Evolutionary conservation across 495 filamentous ascomycete genomes (phyloP).

Genomic region (Xylaria nigripes): DNA sequence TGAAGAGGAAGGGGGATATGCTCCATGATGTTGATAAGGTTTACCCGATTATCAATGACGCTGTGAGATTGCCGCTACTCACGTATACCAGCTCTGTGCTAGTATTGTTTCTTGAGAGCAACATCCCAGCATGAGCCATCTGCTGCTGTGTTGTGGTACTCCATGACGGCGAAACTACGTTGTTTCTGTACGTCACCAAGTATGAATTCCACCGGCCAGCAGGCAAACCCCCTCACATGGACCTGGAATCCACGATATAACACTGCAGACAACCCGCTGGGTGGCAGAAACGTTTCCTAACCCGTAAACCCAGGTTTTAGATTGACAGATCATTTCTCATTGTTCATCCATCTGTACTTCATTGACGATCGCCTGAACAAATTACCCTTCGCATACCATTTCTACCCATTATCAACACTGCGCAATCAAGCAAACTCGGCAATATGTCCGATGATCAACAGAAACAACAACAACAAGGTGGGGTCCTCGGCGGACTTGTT

Average conservation of each 20-base stretch:
- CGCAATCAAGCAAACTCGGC: neutral
- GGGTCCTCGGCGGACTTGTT: constrained; percentile 30
- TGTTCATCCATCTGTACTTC: neutral
- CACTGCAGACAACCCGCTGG: neutral
- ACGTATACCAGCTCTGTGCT: neutral
- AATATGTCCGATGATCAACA: constrained; percentile 3
- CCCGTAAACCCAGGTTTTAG: neutral
- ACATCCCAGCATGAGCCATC: constrained; percentile 4
- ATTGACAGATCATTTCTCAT: no score
- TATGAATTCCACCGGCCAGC: neutral
- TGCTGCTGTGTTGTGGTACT: neutral
- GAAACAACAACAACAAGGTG: constrained; percentile 14
- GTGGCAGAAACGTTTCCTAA: no score
- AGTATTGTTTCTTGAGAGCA: constrained; percentile 1
- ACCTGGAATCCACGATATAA: neutral
- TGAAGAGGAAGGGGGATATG: neutral
- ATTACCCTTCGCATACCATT: neutral
- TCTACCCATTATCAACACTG: neutral
- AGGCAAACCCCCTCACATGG: neutral
- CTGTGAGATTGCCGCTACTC: neutral
- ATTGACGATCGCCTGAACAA: neutral
- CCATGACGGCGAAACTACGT: constrained; percentile 8
- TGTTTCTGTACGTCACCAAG: neutral
- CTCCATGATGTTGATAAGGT: constrained; percentile 1
- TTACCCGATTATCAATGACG: neutral